A percentile compares a stretch with the other conserved stretches of the same genome.
phyloP scores from a whole-genome alignment of 306 rosid genomes.

The Malus domestica region DNA sequence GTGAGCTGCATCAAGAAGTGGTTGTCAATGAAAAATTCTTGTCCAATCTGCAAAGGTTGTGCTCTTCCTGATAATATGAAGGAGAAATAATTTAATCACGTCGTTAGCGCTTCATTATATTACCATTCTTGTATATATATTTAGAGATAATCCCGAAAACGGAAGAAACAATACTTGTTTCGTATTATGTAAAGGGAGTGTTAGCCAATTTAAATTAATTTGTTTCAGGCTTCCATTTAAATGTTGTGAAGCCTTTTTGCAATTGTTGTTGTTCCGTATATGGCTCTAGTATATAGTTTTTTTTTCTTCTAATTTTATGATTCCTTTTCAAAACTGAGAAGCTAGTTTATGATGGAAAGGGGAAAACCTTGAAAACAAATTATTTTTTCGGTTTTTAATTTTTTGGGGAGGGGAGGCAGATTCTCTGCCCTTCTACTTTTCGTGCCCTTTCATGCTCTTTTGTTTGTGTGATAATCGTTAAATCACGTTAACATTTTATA shows the following conservation, averaged over 20 bases:
- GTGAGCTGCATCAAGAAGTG: conserved; percentile 77
- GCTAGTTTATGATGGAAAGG: neutral
- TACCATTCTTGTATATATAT: conserved; percentile 29
- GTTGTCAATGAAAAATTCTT: conserved; percentile 65
- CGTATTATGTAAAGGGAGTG: conserved; percentile 24
- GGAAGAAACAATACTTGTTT: conserved; percentile 32
- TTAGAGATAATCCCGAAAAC: conserved; percentile 32
- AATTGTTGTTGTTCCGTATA: neutral
- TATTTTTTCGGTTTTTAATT: neutral
- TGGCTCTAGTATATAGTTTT: neutral
- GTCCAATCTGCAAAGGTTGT: conserved; percentile 74
- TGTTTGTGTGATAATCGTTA: no score
- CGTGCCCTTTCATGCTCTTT: no score
- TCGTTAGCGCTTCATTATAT: neutral
- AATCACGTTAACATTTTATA: no score
- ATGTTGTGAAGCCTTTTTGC: conserved; percentile 36
- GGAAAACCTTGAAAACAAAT: neutral
- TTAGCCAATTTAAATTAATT: conserved; percentile 33
- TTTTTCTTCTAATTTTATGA: neutral
- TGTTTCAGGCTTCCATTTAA: conserved; percentile 40
- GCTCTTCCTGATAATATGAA: conserved; percentile 40
- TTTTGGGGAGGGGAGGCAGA: no score
- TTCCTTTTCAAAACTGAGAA: neutral
- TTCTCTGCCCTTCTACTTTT: no score
- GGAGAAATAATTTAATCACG: conserved; percentile 35